These are phyloP conservation scores for Ammopiptanthus mongolicus DNA, from an alignment of 306 rosid genomes.

Conservation along the genomic window DNA sequence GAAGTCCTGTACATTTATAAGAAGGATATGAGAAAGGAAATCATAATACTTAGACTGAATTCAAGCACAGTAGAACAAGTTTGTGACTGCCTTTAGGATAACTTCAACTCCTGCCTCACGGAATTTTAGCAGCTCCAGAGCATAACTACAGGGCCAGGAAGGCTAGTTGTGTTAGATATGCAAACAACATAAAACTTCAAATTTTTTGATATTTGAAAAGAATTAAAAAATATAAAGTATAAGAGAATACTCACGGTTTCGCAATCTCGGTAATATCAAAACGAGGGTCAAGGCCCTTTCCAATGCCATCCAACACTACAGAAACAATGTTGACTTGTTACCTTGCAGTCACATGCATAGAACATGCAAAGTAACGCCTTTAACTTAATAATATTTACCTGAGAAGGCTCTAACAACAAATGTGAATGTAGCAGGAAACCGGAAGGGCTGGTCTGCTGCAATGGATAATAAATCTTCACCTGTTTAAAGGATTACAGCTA, in stretches of 20 bases:
- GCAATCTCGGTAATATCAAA: constrained; percentile 99
- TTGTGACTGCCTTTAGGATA: constrained; percentile 56
- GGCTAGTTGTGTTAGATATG: constrained; percentile 25
- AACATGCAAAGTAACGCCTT: constrained; percentile 9
- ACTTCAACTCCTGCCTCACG: constrained; percentile 99
- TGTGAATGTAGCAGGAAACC: constrained; percentile 99
- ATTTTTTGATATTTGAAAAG: neutral
- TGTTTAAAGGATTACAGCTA: constrained; percentile 41
- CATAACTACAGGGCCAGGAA: constrained; percentile 64
- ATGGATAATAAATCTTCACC: constrained; percentile 95
- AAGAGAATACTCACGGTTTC: constrained; percentile 79
- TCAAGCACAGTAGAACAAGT: constrained; percentile 7
- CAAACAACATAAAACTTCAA: constrained; percentile 8
- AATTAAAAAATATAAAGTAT: neutral
- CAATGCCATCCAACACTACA: constrained; percentile 96
- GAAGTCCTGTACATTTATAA: constrained; percentile 55
- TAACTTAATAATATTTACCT: constrained; percentile 44
- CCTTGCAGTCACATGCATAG: constrained; percentile 12
- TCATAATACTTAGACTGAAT: constrained; percentile 10
- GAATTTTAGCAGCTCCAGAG: constrained; percentile 85
- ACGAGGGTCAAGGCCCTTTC: constrained; percentile 97
- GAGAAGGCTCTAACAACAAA: constrained; percentile 99
- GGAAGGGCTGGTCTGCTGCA: constrained; percentile 97
- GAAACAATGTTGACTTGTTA: constrained; percentile 2
- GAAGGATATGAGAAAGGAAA: constrained; percentile 30